Evolutionary conservation across 441 rosid genomes (phyloP).

Genomic region (Populus hybrid): DNA sequence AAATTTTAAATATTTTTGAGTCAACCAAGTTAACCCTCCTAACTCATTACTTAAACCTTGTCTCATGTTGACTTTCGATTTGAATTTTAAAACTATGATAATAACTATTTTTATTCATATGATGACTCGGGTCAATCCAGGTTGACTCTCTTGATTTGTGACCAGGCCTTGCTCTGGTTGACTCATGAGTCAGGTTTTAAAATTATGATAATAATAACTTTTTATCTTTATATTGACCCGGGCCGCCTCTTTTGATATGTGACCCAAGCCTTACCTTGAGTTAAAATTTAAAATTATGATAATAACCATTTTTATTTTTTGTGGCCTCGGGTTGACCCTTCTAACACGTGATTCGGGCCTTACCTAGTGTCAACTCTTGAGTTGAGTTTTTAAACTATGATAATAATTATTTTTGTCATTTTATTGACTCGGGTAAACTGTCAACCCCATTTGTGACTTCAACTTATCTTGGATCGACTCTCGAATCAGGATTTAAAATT

Average conservation of each 20-base stretch:
- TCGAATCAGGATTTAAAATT: accelerated
- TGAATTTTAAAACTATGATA: too few relatives aligned
- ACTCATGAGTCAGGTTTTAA: too few relatives aligned
- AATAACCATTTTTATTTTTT: too few relatives aligned
- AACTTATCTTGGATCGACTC: accelerated
- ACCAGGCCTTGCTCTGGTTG: accelerated
- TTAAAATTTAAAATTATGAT: too few relatives aligned
- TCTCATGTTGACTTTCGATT: accelerated
- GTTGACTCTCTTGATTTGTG: accelerated
- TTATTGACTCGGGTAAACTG: accelerated
- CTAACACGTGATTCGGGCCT: accelerated
- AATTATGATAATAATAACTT: accelerated
- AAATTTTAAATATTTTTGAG: too few relatives aligned
- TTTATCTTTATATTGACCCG: too few relatives aligned
- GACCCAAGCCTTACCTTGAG: accelerated
- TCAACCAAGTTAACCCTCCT: too few relatives aligned
- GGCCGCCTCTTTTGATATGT: too few relatives aligned
- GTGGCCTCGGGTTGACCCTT: accelerated
- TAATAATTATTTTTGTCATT: too few relatives aligned
- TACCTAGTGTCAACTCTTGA: accelerated
- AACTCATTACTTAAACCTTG: too few relatives aligned
- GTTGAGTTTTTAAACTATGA: too few relatives aligned
- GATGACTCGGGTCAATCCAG: accelerated
- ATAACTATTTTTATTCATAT: too few relatives aligned
- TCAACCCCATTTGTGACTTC: accelerated